Evolutionary conservation across 345 rosid genomes (phyloP).

Genomic region (Syzygium aqueum): DNA sequence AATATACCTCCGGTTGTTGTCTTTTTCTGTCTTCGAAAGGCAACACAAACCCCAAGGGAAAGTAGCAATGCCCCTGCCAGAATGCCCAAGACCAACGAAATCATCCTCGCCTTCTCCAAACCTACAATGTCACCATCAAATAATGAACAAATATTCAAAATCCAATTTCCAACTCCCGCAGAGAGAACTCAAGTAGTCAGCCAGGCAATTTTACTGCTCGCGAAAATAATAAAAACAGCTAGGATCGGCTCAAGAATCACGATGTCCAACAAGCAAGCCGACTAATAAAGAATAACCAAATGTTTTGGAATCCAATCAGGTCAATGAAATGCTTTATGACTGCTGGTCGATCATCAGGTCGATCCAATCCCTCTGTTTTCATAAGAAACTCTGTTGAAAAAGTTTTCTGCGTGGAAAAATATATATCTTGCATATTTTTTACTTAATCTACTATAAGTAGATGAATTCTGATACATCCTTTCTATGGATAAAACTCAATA

Average conservation of each 20-base stretch:
- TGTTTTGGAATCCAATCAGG: neutral
- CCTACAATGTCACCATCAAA: neutral
- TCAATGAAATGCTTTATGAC: neutral
- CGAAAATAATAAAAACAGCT: neutral
- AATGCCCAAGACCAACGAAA: neutral
- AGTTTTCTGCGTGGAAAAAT: accelerated
- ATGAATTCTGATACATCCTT: neutral
- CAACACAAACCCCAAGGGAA: neutral
- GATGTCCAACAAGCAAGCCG: neutral
- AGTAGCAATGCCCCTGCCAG: neutral
- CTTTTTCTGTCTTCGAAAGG: neutral
- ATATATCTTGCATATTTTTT: neutral
- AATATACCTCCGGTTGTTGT: neutral
- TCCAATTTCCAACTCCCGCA: neutral
- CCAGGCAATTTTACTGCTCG: neutral
- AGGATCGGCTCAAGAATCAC: neutral
- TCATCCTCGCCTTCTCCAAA: neutral
- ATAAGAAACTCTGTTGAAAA: neutral
- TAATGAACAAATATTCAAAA: neutral
- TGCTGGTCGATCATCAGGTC: neutral
- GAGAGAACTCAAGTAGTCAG: neutral
- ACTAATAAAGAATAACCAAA: neutral
- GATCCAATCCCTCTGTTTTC: neutral
- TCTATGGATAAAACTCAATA: neutral
- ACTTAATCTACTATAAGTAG: neutral